phyloP scores from a whole-genome alignment of 129 eudicot genomes.

The Saposhnikovia divaricata region DNA sequence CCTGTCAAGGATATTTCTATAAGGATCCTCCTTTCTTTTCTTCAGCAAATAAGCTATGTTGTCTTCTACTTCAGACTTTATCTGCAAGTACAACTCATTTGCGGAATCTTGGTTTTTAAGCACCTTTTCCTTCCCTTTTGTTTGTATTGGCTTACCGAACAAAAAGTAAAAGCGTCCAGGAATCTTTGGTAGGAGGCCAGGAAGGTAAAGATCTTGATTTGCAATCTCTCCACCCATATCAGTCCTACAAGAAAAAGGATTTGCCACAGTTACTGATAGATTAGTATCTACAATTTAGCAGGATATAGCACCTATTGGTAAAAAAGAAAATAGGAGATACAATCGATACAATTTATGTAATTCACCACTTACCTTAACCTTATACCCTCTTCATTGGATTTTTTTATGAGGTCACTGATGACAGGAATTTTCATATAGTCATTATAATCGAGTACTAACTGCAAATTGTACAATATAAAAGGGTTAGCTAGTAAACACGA shows the following conservation, averaged over 20 bases:
- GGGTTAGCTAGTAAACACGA: not conserved
- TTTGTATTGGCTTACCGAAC: constrained; percentile 78
- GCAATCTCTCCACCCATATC: constrained; percentile 68
- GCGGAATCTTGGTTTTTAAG: constrained; percentile 65
- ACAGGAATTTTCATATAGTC: constrained; percentile 68
- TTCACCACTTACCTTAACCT: constrained; percentile 49
- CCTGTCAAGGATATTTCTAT: constrained; percentile 52
- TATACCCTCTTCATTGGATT: constrained; percentile 21
- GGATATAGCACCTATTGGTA: not conserved
- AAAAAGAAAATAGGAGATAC: not conserved
- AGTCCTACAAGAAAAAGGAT: constrained; percentile 32
- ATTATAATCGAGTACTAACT: constrained; percentile 82
- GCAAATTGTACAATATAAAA: constrained; percentile 13
- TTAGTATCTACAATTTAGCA: constrained; percentile 10
- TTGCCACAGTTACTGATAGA: not conserved
- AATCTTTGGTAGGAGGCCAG: constrained; percentile 70
- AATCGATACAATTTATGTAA: not conserved
- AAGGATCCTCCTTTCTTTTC: constrained; percentile 83
- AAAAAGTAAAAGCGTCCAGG: constrained; percentile 85
- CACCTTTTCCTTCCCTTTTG: constrained; percentile 48
- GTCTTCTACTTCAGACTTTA: constrained; percentile 64
- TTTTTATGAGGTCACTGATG: constrained; percentile 31
- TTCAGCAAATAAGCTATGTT: constrained; percentile 62
- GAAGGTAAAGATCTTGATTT: constrained; percentile 55
- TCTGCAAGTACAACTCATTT: constrained; percentile 58